Evolutionary conservation across 192 early-diverging fungal genomes (phyloP).

Genomic region (Backusella parvicylindrica): DNA sequence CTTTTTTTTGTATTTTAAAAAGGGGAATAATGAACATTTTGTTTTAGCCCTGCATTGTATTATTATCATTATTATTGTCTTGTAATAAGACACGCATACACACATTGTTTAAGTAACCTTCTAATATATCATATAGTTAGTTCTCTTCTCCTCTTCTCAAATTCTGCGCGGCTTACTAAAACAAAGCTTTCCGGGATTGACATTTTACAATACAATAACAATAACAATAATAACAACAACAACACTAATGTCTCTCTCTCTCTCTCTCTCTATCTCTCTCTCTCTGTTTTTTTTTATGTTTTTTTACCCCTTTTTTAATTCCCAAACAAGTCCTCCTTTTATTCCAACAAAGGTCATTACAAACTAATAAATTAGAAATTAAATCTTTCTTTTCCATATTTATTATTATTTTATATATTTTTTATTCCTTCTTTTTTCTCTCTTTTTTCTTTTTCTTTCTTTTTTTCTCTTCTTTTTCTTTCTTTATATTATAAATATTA

Average conservation of each 20-base stretch:
- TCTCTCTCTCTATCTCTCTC: too few species aligned
- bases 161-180: not conserved
- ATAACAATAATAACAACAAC: too few species aligned
- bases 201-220: not conserved
- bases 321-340: not conserved
- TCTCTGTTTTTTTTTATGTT: not conserved
- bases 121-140: too few species aligned
- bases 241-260: too few species aligned
- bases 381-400: not conserved
- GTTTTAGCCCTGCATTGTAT: constrained; percentile 5
- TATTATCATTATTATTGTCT: not conserved
- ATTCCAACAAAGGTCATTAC: not conserved
- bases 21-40: not conserved
- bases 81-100: not conserved
- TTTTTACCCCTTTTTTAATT: constrained; percentile 3
- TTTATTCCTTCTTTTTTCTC: not conserved
- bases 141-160: not conserved
- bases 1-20: not conserved
- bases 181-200: not conserved
- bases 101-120: not conserved
- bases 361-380: not conserved
- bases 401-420: not conserved
- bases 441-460: not conserved
- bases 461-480: not conserved
- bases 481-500: not conserved